Conservation (phyloP, 768 basidiomycete species). For the Suillus cothurnatus region DNA sequence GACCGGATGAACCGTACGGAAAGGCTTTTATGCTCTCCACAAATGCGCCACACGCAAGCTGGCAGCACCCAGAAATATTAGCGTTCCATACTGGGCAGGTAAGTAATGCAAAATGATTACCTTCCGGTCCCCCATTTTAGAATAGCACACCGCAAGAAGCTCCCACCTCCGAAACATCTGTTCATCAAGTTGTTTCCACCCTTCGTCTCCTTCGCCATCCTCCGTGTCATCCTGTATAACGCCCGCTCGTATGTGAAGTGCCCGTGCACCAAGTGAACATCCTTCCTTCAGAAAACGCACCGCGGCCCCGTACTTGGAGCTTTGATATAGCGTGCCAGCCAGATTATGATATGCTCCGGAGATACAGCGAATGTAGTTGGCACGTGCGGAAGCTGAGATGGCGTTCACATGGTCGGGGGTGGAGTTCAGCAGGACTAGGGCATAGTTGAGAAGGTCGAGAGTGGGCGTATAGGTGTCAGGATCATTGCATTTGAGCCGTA, state of each 20-base stretch:
- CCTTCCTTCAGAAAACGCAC: slow-evolving; percentile 67
- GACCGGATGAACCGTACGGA: slow-evolving; percentile 41
- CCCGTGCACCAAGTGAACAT: slow-evolving; percentile 54
- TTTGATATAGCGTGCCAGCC: slow-evolving; percentile 71
- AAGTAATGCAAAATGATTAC: slow-evolving; percentile 40
- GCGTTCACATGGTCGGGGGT: slow-evolving; percentile 11
- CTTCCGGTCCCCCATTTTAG: slow-evolving; percentile 76
- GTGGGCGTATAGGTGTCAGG: slow-evolving; percentile 48
- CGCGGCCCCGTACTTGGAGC: slow-evolving; percentile 59
- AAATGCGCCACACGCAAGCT: slow-evolving; percentile 67
- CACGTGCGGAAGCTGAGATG: slow-evolving; percentile 31
- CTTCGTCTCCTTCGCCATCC: slow-evolving; percentile 35
- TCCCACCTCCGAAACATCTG: slow-evolving; percentile 79
- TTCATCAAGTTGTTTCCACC: slow-evolving; percentile 62
- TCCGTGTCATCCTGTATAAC: slow-evolving; percentile 21
- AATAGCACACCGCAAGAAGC: slow-evolving; percentile 75
- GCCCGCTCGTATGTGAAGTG: slow-evolving; percentile 37
- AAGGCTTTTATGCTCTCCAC: slow-evolving; percentile 52
- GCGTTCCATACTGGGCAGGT: slow-evolving; percentile 9
- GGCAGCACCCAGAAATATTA: neutral
- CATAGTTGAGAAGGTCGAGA: slow-evolving; percentile 50
- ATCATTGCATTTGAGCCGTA: slow-evolving; percentile 40
- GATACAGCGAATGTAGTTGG: slow-evolving; percentile 67
- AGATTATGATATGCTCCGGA: slow-evolving; percentile 74
- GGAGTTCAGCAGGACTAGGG: slow-evolving; percentile 31